phyloP scores from a whole-genome alignment of 2,329 filamentous ascomycete genomes.

The Phaeosphaeriaceae sp. region DNA sequence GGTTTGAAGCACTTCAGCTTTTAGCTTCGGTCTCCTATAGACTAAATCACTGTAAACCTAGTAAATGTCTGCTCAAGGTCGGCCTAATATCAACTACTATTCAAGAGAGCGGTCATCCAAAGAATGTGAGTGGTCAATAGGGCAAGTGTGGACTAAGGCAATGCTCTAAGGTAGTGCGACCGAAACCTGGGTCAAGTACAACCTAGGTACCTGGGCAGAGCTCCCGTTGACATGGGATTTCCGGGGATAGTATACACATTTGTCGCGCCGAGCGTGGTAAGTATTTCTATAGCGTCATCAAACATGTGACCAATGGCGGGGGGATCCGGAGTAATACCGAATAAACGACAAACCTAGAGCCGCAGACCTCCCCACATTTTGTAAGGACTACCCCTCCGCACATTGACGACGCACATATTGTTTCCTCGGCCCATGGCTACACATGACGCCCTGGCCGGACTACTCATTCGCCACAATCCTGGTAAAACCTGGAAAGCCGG shows the following conservation, averaged over 20 bases:
- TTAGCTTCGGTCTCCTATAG: no score
- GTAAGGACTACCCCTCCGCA: constrained; percentile 2
- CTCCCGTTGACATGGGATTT: neutral
- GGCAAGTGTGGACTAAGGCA: neutral
- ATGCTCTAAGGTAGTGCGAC: no score
- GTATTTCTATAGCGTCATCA: neutral
- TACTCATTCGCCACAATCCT: constrained; percentile 32
- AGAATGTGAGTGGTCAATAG: no score
- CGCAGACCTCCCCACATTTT: constrained; percentile 15
- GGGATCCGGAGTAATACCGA: neutral
- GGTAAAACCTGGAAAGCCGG: constrained; percentile 38
- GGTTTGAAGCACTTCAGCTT: no score
- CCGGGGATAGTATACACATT: neutral
- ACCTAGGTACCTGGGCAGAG: neutral
- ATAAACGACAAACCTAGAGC: constrained; percentile 10
- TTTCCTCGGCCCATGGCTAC: constrained; percentile 11
- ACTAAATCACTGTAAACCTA: no score
- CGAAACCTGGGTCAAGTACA: neutral
- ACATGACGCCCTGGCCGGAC: constrained; percentile 17
- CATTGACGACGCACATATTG: constrained; percentile 19
- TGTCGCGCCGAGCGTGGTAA: constrained; percentile 4
- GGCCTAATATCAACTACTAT: no score
- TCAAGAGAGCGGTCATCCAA: no score
- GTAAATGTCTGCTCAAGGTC: no score
- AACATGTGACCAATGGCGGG: neutral